phyloP scores from a whole-genome alignment of 2,329 filamentous ascomycete species.

The Rhynchosporium agropyri region DNA sequence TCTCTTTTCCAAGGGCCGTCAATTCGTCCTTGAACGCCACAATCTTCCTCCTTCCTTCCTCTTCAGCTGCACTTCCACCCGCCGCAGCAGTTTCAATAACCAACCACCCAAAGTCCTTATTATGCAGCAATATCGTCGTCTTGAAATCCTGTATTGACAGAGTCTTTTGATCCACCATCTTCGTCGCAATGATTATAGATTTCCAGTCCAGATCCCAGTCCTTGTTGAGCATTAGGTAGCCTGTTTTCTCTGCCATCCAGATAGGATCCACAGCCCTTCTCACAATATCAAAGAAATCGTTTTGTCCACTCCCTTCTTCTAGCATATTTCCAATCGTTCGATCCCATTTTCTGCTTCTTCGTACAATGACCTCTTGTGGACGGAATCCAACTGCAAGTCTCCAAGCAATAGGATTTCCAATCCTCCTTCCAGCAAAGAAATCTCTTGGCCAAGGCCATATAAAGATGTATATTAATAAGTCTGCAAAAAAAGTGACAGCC shows the following conservation, averaged over 20 bases:
- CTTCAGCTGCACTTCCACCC: constrained; percentile 54
- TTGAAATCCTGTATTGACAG: constrained; percentile 67
- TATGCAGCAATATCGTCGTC: constrained; percentile 69
- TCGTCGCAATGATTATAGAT: constrained; percentile 74
- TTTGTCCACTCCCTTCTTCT: constrained; percentile 52
- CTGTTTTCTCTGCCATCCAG: constrained; percentile 75
- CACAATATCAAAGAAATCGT: constrained; percentile 63
- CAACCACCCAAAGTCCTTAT: constrained; percentile 71
- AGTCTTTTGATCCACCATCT: constrained; percentile 65
- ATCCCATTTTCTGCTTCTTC: constrained; percentile 76
- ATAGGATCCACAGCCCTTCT: constrained; percentile 69
- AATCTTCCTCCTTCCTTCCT: constrained; percentile 71
- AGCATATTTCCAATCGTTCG: constrained; percentile 47
- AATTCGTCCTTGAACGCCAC: constrained; percentile 79
- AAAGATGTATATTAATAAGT: constrained; percentile 70
- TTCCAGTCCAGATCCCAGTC: constrained; percentile 89
- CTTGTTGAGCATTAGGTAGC: constrained; percentile 81
- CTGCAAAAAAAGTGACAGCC: constrained; percentile 68
- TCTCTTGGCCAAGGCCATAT: constrained; percentile 74
- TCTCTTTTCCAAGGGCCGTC: constrained; percentile 77
- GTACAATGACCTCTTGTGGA: constrained; percentile 78
- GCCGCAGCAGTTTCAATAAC: constrained; percentile 63
- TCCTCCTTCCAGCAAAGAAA: constrained; percentile 64
- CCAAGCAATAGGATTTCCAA: constrained; percentile 71
- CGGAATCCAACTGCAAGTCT: constrained; percentile 74